These are phyloP conservation scores for Pseudogymnoascus verrucosus DNA, from an alignment of 2,329 filamentous ascomycete genomes.

Conservation along the genomic window DNA sequence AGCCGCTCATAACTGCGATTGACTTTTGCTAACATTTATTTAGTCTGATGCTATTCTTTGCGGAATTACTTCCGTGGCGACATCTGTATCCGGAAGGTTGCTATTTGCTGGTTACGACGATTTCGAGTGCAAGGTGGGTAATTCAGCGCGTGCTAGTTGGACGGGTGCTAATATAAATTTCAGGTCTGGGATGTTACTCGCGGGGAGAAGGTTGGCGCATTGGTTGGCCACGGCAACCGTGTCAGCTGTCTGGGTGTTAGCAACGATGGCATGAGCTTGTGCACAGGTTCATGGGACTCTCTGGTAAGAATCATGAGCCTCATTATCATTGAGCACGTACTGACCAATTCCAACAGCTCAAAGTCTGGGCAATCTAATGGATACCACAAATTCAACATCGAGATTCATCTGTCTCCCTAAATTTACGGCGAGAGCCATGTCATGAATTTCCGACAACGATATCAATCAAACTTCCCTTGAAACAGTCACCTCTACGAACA, in stretches of 20 bases:
- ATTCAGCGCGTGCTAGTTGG: not conserved
- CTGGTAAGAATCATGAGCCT: constrained; percentile 57
- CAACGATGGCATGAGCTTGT: constrained; percentile 98
- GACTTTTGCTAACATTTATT: constrained; percentile 11
- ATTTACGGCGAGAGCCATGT: not conserved
- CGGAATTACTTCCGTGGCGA: constrained; percentile 96
- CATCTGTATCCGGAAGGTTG: constrained; percentile 90
- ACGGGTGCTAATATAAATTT: constrained; percentile 13
- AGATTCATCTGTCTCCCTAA: constrained; percentile 17
- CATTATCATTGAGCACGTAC: constrained; percentile 15
- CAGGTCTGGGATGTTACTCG: constrained; percentile 97
- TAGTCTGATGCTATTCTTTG: constrained; percentile 96
- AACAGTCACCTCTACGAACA: constrained; percentile 2
- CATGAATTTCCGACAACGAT: constrained; percentile 4
- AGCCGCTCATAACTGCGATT: not conserved
- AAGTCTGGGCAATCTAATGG: constrained; percentile 64
- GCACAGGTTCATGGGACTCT: constrained; percentile 99
- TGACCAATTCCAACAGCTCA: constrained; percentile 52
- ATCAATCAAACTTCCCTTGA: constrained; percentile 1
- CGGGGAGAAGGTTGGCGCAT: constrained; percentile 91
- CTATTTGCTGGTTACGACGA: constrained; percentile 98
- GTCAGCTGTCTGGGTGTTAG: constrained; percentile 98
- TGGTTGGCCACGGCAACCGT: constrained; percentile 96
- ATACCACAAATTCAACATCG: constrained; percentile 5
- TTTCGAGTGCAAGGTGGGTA: constrained; percentile 94